Conservation (phyloP, 129 eudicot genomes). For the Mikania micrantha region DNA sequence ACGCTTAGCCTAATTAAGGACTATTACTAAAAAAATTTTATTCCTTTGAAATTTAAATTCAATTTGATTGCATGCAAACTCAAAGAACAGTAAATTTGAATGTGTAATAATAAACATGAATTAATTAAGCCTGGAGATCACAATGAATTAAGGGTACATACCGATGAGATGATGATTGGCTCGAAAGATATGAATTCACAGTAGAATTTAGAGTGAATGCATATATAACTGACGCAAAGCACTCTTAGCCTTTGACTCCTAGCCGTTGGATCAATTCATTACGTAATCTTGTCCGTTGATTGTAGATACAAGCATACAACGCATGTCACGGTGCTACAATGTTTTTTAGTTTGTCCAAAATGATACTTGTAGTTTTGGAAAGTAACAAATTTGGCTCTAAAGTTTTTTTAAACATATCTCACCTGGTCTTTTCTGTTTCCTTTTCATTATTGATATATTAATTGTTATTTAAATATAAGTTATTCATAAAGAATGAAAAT, state of each 20-base stretch:
- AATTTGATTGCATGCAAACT: conserved; percentile 9
- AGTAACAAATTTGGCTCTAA: neutral
- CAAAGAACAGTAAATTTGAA: neutral
- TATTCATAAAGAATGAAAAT: neutral
- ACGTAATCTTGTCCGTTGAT: neutral
- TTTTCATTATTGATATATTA: neutral
- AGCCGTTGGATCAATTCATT: conserved; percentile 15
- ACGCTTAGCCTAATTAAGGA: too few relatives aligned
- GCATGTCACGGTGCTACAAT: conserved; percentile 1
- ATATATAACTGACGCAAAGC: conserved; percentile 4
- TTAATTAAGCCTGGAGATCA: neutral
- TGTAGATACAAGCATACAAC: neutral
- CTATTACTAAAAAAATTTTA: too few relatives aligned
- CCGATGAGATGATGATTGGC: conserved; percentile 12
- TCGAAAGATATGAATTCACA: conserved; percentile 1
- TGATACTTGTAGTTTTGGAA: neutral
- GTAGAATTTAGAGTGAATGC: conserved; percentile 1
- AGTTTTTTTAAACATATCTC: neutral
- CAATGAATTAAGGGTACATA: conserved; percentile 6
- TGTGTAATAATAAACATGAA: too few relatives aligned
- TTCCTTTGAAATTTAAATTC: neutral
- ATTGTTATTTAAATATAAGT: neutral
- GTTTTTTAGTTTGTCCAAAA: neutral
- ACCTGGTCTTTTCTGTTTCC: neutral
- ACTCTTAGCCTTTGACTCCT: neutral